A percentile compares a stretch with the other conserved stretches of the same genome.
phyloP scores from a whole-genome alignment of 2,329 filamentous ascomycete species.

The Cytospora chrysosperma region DNA sequence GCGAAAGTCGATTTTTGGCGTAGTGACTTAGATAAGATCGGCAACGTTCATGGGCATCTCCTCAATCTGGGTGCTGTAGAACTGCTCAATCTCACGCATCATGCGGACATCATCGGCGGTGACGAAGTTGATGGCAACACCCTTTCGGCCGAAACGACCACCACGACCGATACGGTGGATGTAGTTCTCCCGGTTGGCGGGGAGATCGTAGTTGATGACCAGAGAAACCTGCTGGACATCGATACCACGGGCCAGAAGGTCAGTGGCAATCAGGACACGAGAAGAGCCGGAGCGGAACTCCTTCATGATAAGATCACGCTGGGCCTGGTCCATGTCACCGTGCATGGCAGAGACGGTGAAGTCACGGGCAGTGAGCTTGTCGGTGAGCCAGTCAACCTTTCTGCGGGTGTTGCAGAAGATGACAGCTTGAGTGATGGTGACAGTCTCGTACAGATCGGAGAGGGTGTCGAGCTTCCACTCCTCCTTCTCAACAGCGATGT shows the following conservation, averaged over 20 bases:
- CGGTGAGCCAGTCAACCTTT: constrained; percentile 99
- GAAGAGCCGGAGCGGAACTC: constrained; percentile 97
- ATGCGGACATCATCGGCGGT: constrained; percentile 98
- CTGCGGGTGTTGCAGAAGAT: constrained; percentile 99
- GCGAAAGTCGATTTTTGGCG: constrained; percentile 18
- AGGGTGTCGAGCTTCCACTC: constrained; percentile 99
- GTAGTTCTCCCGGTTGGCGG: constrained; percentile 98
- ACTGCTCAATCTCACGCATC: constrained; percentile 83
- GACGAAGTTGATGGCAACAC: constrained; percentile 99
- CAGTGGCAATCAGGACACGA: constrained; percentile 92
- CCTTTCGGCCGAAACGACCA: constrained; percentile 94
- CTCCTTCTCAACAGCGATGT: constrained; percentile 98
- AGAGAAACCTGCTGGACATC: constrained; percentile 97
- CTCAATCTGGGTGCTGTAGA: constrained; percentile 84
- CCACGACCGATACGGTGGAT: constrained; percentile 97
- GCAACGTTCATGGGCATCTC: constrained; percentile 98
- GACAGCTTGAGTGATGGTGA: constrained; percentile 97
- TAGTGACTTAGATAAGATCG: constrained; percentile 45
- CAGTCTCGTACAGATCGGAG: constrained; percentile 96
- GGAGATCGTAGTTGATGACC: constrained; percentile 98
- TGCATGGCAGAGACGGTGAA: constrained; percentile 99
- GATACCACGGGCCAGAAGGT: constrained; percentile 97
- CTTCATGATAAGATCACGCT: constrained; percentile 98
- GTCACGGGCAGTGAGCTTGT: constrained; percentile 99
- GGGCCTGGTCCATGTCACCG: constrained; percentile 97